Conservation (phyloP, 164 flowering plant genomes). For the Tetracentron sinense region DNA sequence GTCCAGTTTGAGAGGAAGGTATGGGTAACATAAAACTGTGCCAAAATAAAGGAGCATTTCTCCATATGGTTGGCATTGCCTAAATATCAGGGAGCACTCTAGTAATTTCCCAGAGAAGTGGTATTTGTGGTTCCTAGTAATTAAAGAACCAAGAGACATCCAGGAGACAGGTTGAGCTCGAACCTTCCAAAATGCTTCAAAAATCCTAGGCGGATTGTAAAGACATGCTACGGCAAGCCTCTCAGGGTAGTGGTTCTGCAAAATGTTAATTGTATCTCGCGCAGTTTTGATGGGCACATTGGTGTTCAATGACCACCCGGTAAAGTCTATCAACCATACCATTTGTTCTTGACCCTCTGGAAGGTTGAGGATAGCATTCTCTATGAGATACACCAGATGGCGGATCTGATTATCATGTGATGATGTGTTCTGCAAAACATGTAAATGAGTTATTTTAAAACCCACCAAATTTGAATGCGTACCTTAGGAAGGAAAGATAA, state of each 20-base stretch:
- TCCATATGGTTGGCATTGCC: too few relatives aligned
- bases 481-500: background rate
- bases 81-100: too few relatives aligned
- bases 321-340: constrained; percentile 92
- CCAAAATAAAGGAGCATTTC: too few relatives aligned
- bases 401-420: constrained; percentile 66
- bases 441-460: background rate
- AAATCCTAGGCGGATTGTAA: constrained; percentile 86
- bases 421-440: constrained; percentile 60
- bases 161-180: constrained; percentile 11
- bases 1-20: too few relatives aligned
- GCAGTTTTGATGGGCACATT: constrained; percentile 73
- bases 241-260: constrained; percentile 92
- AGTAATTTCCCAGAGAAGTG: background rate
- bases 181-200: constrained; percentile 97
- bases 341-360: constrained; percentile 89
- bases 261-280: constrained; percentile 57
- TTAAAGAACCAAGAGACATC: background rate
- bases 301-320: constrained; percentile 67
- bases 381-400: constrained; percentile 82
- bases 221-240: constrained; percentile 79
- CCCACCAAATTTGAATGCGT: background rate
- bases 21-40: too few relatives aligned
- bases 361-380: constrained; percentile 87
- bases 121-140: background rate